Evolutionary conservation across 495 filamentous ascomycete genomes (phyloP).

Genomic region (Endocarpon pusillum): DNA sequence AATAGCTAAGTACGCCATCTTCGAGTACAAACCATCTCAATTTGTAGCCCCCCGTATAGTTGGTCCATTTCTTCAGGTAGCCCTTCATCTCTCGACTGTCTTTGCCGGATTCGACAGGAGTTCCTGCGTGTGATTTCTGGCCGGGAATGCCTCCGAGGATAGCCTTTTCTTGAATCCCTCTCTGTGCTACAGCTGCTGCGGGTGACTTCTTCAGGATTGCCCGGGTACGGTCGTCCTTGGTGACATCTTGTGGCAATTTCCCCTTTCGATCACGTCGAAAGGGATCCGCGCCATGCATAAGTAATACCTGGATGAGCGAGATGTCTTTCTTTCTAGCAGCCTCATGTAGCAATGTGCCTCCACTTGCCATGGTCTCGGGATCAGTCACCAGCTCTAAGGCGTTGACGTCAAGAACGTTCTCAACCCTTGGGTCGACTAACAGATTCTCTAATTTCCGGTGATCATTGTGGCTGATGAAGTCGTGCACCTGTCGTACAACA

Average conservation of each 20-base stretch:
- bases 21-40: conserved; percentile 95
- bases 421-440: conserved; percentile 67
- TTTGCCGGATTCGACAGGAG: conserved; percentile 52
- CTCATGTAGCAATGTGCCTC: conserved; percentile 85
- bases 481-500: conserved; percentile 67
- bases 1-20: conserved; percentile 94
- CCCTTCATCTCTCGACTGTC: conserved; percentile 94
- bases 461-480: conserved; percentile 48
- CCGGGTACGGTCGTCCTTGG: conserved; percentile 79
- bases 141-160: conserved; percentile 79
- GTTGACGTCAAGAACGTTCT: conserved; percentile 77
- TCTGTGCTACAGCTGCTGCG: conserved; percentile 82
- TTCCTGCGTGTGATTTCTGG: conserved; percentile 28
- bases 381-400: conserved; percentile 76
- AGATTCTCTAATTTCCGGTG: conserved; percentile 65
- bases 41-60: conserved; percentile 93
- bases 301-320: conserved; percentile 67
- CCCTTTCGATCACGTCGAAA: conserved; percentile 90
- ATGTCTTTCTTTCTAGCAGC: conserved; percentile 75
- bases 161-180: conserved; percentile 90
- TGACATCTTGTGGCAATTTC: conserved; percentile 90
- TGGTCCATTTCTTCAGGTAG: conserved; percentile 98
- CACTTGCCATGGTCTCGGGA: conserved; percentile 48
- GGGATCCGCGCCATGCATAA: conserved; percentile 94
- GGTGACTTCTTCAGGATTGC: conserved; percentile 85